phyloP scores from a whole-genome alignment of 805 yeast species.

The Kuraishia capsulata region DNA sequence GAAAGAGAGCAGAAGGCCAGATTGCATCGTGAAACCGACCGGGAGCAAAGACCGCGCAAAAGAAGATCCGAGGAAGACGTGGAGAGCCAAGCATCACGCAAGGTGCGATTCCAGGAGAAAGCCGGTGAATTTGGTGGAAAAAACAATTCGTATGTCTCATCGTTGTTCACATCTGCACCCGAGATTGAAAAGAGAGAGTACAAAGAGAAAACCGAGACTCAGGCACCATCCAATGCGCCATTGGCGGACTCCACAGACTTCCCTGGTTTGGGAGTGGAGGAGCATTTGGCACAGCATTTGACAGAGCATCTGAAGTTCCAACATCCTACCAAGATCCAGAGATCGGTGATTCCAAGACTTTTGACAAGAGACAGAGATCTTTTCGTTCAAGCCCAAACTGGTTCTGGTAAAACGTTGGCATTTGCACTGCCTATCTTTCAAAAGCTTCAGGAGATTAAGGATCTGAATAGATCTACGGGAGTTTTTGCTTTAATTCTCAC shows the following conservation, averaged over 20 bases:
- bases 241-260: conserved; percentile 61
- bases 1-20: conserved; percentile 1
- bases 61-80: background rate
- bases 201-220: conserved; percentile 16
- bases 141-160: conserved; percentile 67
- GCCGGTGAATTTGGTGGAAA: conserved; percentile 46
- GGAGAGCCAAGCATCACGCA: conserved; percentile 11
- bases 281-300: conserved; percentile 42
- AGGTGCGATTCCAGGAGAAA: conserved; percentile 33
- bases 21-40: conserved; percentile 1
- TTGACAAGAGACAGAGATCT: conserved; percentile 48
- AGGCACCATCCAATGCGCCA: conserved; percentile 82
- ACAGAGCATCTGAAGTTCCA: conserved; percentile 43
- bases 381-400: conserved; percentile 94
- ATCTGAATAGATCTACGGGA: conserved; percentile 59
- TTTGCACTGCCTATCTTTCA: conserved; percentile 79
- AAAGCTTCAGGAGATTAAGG: conserved; percentile 49
- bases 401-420: conserved; percentile 94
- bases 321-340: conserved; percentile 83
- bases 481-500: conserved; percentile 81
- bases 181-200: conserved; percentile 33
- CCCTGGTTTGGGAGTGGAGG: conserved; percentile 59
- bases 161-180: conserved; percentile 69
- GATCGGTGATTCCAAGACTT: conserved; percentile 63
- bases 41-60: conserved; percentile 1